Evolutionary conservation across 495 filamentous ascomycete genomes (phyloP).

Genomic region (Bathelium albidoporum): DNA sequence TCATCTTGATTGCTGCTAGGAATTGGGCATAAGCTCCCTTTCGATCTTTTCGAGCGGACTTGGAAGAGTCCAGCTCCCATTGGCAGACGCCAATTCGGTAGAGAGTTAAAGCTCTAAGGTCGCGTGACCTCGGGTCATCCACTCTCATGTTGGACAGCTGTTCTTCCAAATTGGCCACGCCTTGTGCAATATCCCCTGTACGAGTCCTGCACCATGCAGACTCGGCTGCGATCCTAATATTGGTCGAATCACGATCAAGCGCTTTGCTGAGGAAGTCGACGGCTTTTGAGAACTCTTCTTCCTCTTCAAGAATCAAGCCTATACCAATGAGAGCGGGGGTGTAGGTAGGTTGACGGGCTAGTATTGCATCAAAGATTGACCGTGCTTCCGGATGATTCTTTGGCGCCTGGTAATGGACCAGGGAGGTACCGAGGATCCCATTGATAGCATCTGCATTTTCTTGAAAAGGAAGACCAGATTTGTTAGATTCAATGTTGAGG

Average conservation of each 20-base stretch:
- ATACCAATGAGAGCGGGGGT: constrained; percentile 79
- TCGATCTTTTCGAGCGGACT: constrained; percentile 61
- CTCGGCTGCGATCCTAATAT: constrained; percentile 69
- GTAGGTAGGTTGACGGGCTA: constrained; percentile 58
- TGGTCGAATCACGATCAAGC: constrained; percentile 54
- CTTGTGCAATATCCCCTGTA: constrained; percentile 58
- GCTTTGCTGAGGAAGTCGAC: constrained; percentile 69
- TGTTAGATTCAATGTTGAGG: constrained; percentile 46
- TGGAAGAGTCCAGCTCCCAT: constrained; percentile 70
- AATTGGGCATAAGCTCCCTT: constrained; percentile 73
- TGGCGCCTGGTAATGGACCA: constrained; percentile 81
- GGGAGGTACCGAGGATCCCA: constrained; percentile 64
- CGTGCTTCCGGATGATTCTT: constrained; percentile 84
- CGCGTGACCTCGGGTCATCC: constrained; percentile 47
- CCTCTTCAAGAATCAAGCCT: constrained; percentile 82
- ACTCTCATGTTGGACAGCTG: constrained; percentile 52
- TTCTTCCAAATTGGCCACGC: constrained; percentile 54
- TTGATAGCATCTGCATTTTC: constrained; percentile 64
- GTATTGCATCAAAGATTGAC: constrained; percentile 64
- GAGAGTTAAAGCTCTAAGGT: constrained; percentile 69
- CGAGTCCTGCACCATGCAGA: constrained; percentile 82
- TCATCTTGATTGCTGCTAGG: constrained; percentile 70
- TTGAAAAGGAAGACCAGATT: constrained; percentile 54
- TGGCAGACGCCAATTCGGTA: constrained; percentile 83
- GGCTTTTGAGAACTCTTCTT: constrained; percentile 73